These are phyloP conservation scores for Hypoxylon cercidicola DNA, from an alignment of 495 filamentous ascomycete genomes.

Conservation along the genomic window DNA sequence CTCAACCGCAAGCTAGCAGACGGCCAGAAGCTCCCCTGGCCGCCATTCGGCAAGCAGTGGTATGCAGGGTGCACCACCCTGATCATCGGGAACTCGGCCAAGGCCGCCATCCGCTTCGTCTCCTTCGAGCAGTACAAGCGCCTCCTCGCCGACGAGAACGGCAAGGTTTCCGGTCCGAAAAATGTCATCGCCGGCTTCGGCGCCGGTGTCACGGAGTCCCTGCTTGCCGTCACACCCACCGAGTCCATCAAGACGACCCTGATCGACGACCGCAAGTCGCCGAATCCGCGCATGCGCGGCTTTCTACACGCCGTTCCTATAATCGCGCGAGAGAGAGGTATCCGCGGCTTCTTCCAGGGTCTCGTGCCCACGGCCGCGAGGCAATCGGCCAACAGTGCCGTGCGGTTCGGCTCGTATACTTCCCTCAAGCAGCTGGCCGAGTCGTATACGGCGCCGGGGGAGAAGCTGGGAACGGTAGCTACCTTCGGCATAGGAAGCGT, in stretches of 20 bases:
- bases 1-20: constrained; percentile 86
- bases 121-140: constrained; percentile 94
- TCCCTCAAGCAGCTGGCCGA: constrained; percentile 90
- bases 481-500: constrained; percentile 93
- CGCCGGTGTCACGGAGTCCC: constrained; percentile 91
- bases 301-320: constrained; percentile 91
- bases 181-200: constrained; percentile 96
- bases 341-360: constrained; percentile 95
- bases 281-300: constrained; percentile 85
- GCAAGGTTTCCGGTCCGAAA: constrained; percentile 87
- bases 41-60: constrained; percentile 93
- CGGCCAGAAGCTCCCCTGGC: constrained; percentile 91
- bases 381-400: constrained; percentile 93
- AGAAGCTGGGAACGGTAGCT: constrained; percentile 88
- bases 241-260: constrained; percentile 98
- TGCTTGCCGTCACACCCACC: constrained; percentile 94
- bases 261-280: constrained; percentile 95
- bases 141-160: constrained; percentile 82
- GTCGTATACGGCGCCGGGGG: constrained; percentile 90
- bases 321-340: constrained; percentile 85
- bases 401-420: constrained; percentile 89
- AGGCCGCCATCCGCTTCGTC: constrained; percentile 95
- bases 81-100: constrained; percentile 95
- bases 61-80: constrained; percentile 98
- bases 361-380: constrained; percentile 94